A percentile compares a stretch with the other conserved stretches of the same genome.
phyloP scores from a whole-genome alignment of 1,139 yeast species.

The Yamadazyma diospyri region DNA sequence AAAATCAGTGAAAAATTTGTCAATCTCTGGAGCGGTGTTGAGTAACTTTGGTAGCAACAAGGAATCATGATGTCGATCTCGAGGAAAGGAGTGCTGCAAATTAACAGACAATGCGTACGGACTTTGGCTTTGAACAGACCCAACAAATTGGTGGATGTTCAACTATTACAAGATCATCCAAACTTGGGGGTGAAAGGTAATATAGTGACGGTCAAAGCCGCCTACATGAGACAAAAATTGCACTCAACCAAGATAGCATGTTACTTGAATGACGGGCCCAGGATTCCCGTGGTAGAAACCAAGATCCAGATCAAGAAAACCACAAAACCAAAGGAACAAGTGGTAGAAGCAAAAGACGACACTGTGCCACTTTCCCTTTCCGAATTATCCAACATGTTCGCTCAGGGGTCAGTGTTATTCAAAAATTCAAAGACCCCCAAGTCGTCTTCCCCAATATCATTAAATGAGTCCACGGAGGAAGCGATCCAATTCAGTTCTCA shows the following conservation, averaged over 20 bases:
- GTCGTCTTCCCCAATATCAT: slow-evolving; percentile 1
- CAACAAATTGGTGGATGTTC: slow-evolving; percentile 47
- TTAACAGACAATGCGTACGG: slow-evolving; percentile 8
- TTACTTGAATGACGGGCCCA: slow-evolving; percentile 57
- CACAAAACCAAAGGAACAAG: slow-evolving; percentile 11
- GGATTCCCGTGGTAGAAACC: slow-evolving; percentile 38
- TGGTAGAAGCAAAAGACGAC: slow-evolving; percentile 8
- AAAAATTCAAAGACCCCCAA: neutral
- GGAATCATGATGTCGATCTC: neutral
- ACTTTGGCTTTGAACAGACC: slow-evolving; percentile 29
- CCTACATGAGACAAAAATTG: slow-evolving; percentile 76
- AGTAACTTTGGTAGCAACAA: too few species aligned
- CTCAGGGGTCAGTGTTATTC: slow-evolving; percentile 1
- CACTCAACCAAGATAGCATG: slow-evolving; percentile 72
- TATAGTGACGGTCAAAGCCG: slow-evolving; percentile 72
- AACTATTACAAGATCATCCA: slow-evolving; percentile 64
- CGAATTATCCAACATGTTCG: slow-evolving; percentile 37
- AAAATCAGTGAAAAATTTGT: neutral
- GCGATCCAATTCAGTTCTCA: slow-evolving; percentile 21
- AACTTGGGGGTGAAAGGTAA: slow-evolving; percentile 66
- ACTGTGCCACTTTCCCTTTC: slow-evolving; percentile 33
- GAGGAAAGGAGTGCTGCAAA: neutral
- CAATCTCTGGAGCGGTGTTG: too few species aligned
- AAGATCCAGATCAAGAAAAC: slow-evolving; percentile 8
- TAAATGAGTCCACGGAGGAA: neutral